Conservation (phyloP, 306 rosid genomes). For the Trifolium subterraneum region DNA sequence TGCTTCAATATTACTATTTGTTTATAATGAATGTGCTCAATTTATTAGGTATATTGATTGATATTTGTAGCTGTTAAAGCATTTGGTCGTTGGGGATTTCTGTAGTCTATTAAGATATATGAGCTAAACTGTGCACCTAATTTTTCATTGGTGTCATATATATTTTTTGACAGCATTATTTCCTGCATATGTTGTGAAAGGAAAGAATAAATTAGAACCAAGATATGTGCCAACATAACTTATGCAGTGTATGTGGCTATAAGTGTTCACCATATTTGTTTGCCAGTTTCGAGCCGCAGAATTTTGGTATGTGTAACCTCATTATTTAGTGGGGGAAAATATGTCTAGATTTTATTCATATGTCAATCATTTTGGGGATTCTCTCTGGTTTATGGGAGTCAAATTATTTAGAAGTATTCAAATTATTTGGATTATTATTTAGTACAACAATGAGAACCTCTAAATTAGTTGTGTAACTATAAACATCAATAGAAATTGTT, state of each 20-base stretch:
- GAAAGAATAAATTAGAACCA: background rate
- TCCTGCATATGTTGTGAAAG: slow-evolving; percentile 21
- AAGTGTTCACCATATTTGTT: slow-evolving; percentile 20
- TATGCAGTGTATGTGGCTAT: slow-evolving; percentile 13
- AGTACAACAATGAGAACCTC: slow-evolving; percentile 12
- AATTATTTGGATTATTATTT: slow-evolving; percentile 3
- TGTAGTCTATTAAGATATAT: slow-evolving; percentile 3
- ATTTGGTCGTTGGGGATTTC: slow-evolving; percentile 20
- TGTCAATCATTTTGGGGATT: slow-evolving; percentile 23
- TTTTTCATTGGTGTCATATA: background rate
- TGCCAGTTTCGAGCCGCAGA: slow-evolving; percentile 2
- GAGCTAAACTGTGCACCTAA: background rate
- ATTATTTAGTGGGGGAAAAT: slow-evolving; percentile 1
- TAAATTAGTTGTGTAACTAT: slow-evolving; percentile 1
- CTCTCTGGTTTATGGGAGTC: slow-evolving; percentile 23
- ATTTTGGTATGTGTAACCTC: slow-evolving; percentile 7
- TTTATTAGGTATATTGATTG: slow-evolving; percentile 2
- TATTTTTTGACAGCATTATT: background rate
- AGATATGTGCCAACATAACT: background rate
- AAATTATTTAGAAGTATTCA: background rate
- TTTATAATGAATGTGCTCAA: slow-evolving; percentile 30
- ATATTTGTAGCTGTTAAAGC: slow-evolving; percentile 4
- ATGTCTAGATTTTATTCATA: background rate
- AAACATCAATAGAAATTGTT: slow-evolving; percentile 1
- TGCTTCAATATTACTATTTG: slow-evolving; percentile 20